Conservation (phyloP, 352 stramenopile species). For the Pythium coloratum region DNA sequence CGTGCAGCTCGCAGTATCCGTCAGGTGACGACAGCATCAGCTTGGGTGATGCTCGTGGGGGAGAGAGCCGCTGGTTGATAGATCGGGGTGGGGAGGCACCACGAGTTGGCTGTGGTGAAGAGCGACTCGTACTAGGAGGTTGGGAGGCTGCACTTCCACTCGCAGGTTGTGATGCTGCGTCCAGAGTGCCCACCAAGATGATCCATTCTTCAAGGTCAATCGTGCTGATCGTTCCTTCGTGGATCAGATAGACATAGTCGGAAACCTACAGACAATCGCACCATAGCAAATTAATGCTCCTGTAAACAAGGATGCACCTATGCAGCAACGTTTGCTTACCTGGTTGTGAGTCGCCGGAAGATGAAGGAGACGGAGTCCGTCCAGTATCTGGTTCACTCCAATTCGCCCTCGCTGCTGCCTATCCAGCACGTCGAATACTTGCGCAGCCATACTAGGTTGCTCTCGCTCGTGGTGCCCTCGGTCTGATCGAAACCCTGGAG, state of each 20-base stretch:
- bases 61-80: conserved; percentile 4
- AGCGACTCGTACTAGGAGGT: conserved; percentile 3
- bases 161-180: conserved; percentile 51
- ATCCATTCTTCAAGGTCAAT: conserved; percentile 69
- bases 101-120: not conserved
- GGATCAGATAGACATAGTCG: conserved; percentile 75
- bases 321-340: conserved; percentile 21
- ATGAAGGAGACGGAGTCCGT: conserved; percentile 50
- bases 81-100: not conserved
- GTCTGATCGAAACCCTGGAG: conserved; percentile 15
- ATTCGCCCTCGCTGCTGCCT: conserved; percentile 43
- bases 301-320: not conserved
- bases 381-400: conserved; percentile 53
- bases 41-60: not conserved
- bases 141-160: not conserved
- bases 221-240: conserved; percentile 51
- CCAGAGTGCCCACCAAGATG: conserved; percentile 63
- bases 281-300: not conserved
- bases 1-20: not conserved
- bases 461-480: not conserved
- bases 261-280: conserved; percentile 39
- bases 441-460: conserved; percentile 39
- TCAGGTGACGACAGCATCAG: not conserved
- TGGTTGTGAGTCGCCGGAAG: conserved; percentile 70
- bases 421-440: conserved; percentile 60